Evolutionary conservation across 2,329 filamentous ascomycete species (phyloP).

Genomic region (Metarhizium sp.): DNA sequence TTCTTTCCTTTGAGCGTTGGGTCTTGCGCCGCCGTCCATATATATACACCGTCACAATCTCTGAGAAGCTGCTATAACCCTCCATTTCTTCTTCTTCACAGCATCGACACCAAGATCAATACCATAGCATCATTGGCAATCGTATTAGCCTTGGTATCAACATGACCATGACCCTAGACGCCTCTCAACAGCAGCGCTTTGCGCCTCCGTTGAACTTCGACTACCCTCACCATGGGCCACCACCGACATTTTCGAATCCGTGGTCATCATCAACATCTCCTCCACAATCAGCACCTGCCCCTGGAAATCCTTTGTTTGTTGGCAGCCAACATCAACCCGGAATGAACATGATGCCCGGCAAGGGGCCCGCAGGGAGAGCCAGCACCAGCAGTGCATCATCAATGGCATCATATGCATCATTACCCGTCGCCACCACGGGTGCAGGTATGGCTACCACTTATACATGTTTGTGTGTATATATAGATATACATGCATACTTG

Average conservation of each 20-base stretch:
- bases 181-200: conserved; percentile 67
- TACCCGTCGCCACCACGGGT: conserved; percentile 65
- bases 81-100: neutral
- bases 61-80: neutral
- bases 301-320: conserved; percentile 55
- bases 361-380: conserved; percentile 41
- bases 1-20: neutral
- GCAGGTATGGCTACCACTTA: conserved; percentile 43
- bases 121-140: neutral
- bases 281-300: conserved; percentile 32
- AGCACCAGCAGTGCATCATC: conserved; percentile 47
- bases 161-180: conserved; percentile 96
- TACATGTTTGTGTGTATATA: neutral
- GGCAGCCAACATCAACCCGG: conserved; percentile 35
- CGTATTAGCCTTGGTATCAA: conserved; percentile 22
- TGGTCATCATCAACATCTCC: conserved; percentile 59
- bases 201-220: conserved; percentile 70
- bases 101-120: neutral
- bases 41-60: neutral
- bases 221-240: conserved; percentile 43
- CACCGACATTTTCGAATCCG: conserved; percentile 80
- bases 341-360: conserved; percentile 41
- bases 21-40: neutral
- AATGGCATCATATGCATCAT: conserved; percentile 62
- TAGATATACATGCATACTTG: too few species aligned